phyloP scores from a whole-genome alignment of 495 filamentous ascomycete genomes.

The Beverwykella pulmonaria region DNA sequence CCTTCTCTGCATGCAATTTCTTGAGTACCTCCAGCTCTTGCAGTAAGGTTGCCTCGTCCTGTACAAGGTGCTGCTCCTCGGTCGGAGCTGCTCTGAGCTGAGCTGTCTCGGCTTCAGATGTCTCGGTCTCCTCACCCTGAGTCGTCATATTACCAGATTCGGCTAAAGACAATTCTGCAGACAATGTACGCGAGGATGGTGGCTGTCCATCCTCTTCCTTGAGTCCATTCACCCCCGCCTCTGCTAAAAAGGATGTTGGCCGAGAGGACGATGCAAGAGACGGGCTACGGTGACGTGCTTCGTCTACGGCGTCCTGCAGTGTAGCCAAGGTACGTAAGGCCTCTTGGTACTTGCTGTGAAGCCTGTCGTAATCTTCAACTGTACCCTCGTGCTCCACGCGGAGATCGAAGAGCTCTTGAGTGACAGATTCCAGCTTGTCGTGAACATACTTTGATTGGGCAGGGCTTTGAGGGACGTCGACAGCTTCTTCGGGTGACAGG shows the following conservation, averaged over 20 bases:
- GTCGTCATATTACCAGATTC: constrained; percentile 63
- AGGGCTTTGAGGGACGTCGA: constrained; percentile 58
- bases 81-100: constrained; percentile 13
- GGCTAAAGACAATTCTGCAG: constrained; percentile 92
- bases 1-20: constrained; percentile 71
- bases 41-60: constrained; percentile 43
- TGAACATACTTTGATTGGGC: constrained; percentile 83
- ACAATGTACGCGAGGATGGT: constrained; percentile 92
- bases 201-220: constrained; percentile 75
- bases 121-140: constrained; percentile 33
- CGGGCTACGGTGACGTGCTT: constrained; percentile 65
- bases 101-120: constrained; percentile 42
- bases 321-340: constrained; percentile 78
- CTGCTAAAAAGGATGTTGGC: constrained; percentile 91
- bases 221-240: constrained; percentile 71
- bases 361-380: constrained; percentile 74
- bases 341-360: constrained; percentile 88
- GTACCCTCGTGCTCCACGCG: constrained; percentile 87
- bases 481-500: constrained; percentile 45
- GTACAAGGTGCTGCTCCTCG: constrained; percentile 28
- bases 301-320: constrained; percentile 83
- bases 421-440: constrained; percentile 90
- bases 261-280: constrained; percentile 60
- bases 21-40: constrained; percentile 73
- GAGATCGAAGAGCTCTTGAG: constrained; percentile 89